Evolutionary conservation across 1,284 basidiomycete species (phyloP).

Genomic region (Naganishia cerealis): DNA sequence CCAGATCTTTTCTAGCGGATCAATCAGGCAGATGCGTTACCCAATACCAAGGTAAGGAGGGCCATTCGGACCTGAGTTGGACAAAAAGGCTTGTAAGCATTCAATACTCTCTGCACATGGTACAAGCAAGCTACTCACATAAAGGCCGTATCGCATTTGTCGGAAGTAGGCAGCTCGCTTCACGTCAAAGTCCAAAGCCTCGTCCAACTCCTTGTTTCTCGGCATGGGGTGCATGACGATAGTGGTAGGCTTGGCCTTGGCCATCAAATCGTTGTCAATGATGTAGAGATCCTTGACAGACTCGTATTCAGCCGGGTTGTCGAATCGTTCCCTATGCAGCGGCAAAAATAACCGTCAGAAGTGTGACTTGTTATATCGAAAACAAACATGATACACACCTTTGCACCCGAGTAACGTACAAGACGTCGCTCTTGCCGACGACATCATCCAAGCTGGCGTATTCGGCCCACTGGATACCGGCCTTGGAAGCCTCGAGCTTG

Average conservation of each 20-base stretch:
- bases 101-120: not conserved
- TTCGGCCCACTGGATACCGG: constrained; percentile 75
- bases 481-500: constrained; percentile 76
- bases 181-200: constrained; percentile 95
- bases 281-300: constrained; percentile 89
- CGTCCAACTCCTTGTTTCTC: constrained; percentile 92
- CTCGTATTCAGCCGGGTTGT: constrained; percentile 77
- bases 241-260: constrained; percentile 89
- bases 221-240: constrained; percentile 99
- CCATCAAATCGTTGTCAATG: constrained; percentile 88
- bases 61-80: constrained; percentile 70
- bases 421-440: constrained; percentile 87
- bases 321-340: constrained; percentile 71
- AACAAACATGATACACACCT: constrained; percentile 55
- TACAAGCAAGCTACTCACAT: constrained; percentile 63
- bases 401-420: constrained; percentile 95
- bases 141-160: constrained; percentile 97
- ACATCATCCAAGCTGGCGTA: constrained; percentile 79
- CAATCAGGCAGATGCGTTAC: constrained; percentile 25
- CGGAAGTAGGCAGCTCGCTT: constrained; percentile 95
- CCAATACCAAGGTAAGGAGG: constrained; percentile 66
- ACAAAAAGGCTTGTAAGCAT: not conserved
- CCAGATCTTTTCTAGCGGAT: constrained; percentile 10
- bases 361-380: not conserved
- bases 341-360: not conserved